Evolutionary conservation across 176 grass and related monocot species (phyloP).

Genomic region (Musa troglodytarum): DNA sequence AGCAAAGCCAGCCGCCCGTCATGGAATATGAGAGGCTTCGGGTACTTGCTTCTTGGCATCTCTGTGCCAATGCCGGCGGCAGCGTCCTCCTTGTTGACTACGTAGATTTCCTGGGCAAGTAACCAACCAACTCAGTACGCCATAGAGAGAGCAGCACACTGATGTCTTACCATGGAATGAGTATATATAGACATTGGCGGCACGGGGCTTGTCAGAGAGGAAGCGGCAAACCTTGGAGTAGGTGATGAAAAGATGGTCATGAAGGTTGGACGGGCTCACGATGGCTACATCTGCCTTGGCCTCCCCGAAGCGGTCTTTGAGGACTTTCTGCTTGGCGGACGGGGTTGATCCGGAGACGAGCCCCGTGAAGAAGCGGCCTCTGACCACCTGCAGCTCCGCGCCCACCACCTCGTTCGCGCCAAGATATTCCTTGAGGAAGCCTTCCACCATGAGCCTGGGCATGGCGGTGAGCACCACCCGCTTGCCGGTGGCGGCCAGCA

Average conservation of each 20-base stretch:
- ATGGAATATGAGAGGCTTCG: slow-evolving; percentile 71
- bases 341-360: slow-evolving; percentile 16
- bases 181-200: neutral
- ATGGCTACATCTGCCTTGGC: slow-evolving; percentile 42
- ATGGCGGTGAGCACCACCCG: slow-evolving; percentile 22
- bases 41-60: slow-evolving; percentile 42
- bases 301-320: slow-evolving; percentile 25
- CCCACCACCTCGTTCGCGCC: slow-evolving; percentile 46
- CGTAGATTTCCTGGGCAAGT: slow-evolving; percentile 43
- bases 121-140: neutral
- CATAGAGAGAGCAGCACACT: neutral
- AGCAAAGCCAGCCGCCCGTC: slow-evolving; percentile 71
- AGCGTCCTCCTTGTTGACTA: slow-evolving; percentile 25
- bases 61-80: slow-evolving; percentile 22
- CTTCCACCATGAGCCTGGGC: slow-evolving; percentile 62
- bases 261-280: slow-evolving; percentile 19
- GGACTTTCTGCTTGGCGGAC: slow-evolving; percentile 9
- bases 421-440: slow-evolving; percentile 66
- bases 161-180: neutral
- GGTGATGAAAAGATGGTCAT: slow-evolving; percentile 27
- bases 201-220: no score
- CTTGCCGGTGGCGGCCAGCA: slow-evolving; percentile 6
- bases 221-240: slow-evolving; percentile 58
- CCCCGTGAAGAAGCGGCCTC: slow-evolving; percentile 45
- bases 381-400: slow-evolving; percentile 38